Evolutionary conservation across 805 yeast species (phyloP).

Genomic region (Starmerella floris): DNA sequence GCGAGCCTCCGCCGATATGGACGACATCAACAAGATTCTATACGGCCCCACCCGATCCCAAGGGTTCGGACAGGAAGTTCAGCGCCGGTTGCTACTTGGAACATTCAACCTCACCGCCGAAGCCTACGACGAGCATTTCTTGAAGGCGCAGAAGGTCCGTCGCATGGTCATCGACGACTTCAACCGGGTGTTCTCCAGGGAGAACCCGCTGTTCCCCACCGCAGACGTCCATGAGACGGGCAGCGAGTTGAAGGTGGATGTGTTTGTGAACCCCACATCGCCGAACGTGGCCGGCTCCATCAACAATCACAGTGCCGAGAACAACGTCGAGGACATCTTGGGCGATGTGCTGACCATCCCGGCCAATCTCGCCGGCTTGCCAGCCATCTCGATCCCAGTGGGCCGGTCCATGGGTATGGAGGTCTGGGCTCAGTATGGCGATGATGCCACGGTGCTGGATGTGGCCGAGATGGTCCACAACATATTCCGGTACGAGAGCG

Average conservation of each 20-base stretch:
- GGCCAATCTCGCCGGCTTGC: slow-evolving; percentile 81
- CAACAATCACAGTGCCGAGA: slow-evolving; percentile 32
- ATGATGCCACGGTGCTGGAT: slow-evolving; percentile 51
- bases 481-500: slow-evolving; percentile 7
- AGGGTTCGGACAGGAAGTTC: slow-evolving; percentile 73
- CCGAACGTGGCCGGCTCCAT: slow-evolving; percentile 43
- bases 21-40: slow-evolving; percentile 27
- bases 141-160: slow-evolving; percentile 61
- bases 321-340: slow-evolving; percentile 48
- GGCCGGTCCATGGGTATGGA: slow-evolving; percentile 41
- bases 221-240: slow-evolving; percentile 13
- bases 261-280: slow-evolving; percentile 63
- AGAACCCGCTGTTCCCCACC: slow-evolving; percentile 26
- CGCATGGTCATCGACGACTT: slow-evolving; percentile 49
- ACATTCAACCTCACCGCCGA: slow-evolving; percentile 72
- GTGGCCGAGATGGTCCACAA: slow-evolving; percentile 24
- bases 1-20: slow-evolving; percentile 30
- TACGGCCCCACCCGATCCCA: slow-evolving; percentile 46
- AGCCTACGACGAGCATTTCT: slow-evolving; percentile 56
- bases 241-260: slow-evolving; percentile 36
- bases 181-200: slow-evolving; percentile 39
- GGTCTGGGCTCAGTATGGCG: slow-evolving; percentile 73
- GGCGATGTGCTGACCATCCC: slow-evolving; percentile 85
- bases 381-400: slow-evolving; percentile 68
- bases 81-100: slow-evolving; percentile 71